Evolutionary conservation across 2,329 filamentous ascomycete genomes (phyloP).

Genomic region (Alternaria tenuissima): DNA sequence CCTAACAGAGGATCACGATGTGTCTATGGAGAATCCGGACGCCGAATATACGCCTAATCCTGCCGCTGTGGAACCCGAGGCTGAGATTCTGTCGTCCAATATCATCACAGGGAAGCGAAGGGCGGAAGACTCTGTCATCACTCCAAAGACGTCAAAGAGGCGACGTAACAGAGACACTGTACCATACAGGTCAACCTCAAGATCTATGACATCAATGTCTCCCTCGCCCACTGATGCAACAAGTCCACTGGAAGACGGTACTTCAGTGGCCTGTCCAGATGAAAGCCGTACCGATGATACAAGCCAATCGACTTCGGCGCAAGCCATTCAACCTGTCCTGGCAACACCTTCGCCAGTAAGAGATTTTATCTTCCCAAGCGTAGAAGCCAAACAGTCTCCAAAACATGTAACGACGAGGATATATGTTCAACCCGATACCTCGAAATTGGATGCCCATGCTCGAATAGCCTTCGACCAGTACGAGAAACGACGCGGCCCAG

Average conservation of each 20-base stretch:
- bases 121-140: not conserved
- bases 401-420: not conserved
- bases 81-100: not conserved
- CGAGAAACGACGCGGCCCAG: slow-evolving; percentile 43
- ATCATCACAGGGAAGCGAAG: slow-evolving; percentile 15
- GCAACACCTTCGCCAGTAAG: not conserved
- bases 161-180: slow-evolving; percentile 5
- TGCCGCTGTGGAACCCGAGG: not conserved
- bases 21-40: not conserved
- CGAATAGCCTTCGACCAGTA: slow-evolving; percentile 39
- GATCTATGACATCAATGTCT: not conserved
- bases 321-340: not conserved
- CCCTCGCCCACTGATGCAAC: not conserved
- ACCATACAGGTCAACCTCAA: not conserved
- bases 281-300: not conserved
- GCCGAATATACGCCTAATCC: not conserved
- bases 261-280: not conserved
- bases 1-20: not conserved
- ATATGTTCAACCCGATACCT: slow-evolving; percentile 5
- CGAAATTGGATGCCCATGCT: slow-evolving; percentile 14
- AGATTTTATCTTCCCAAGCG: not conserved
- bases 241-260: not conserved
- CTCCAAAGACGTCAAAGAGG: slow-evolving; percentile 10
- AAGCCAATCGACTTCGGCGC: not conserved
- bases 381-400: not conserved